Base-by-base conservation (phyloP, 2,329 filamentous ascomycete species). In the Pseudogymnoascus sp. region DNA sequence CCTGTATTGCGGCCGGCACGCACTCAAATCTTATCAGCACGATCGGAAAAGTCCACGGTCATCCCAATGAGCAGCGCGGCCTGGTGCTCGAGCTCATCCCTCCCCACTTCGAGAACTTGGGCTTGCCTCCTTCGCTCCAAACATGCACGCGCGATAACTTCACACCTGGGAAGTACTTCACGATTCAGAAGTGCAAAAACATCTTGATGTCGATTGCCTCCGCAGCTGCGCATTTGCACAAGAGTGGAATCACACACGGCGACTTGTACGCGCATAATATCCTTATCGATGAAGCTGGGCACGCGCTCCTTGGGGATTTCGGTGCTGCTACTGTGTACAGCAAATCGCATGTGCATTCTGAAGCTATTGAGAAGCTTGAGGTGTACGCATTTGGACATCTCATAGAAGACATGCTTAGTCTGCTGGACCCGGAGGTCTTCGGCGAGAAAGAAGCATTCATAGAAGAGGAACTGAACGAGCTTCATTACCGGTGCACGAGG, bases 181-280 rank as follows among this genome's bases (percentile, higher is more conserved):
- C 73, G 0, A 63, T 71, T 36, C 63, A 68, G 4, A 71, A 72
- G 26, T 75, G 72, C 26, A 67, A 77, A 38, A 64, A 65, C 10
- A 76, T 81, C 62, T 71, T 81, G 1, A 65, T 68, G 0, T 76
- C 76, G 7, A 72, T 81, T 33, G 77, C 79, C 2, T 73, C 75
- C 13, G 79, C 77, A 0, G 76, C 77, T 2, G 71, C 64, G 17
- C 79, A 81, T 67, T 72, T 82, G 10, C 80, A 82, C 65, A 70
- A 66, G 7, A 71, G 73, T 33, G 77, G 76, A 5, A 77, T 81
- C 17, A 69, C 74, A 6, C 79, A 82, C 64, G 79, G 80, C 17
- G 78, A 80, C 67, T 63, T 82, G 36, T 79, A 79, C 61, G 78
- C 79, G 10, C 78, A 80, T 68, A 80, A 80, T 67, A 77, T 81